A percentile compares a stretch with the other conserved stretches of the same genome.
Conservation (phyloP, 1,284 basidiomycete genomes). For the Psilocybe mexicana region DNA sequence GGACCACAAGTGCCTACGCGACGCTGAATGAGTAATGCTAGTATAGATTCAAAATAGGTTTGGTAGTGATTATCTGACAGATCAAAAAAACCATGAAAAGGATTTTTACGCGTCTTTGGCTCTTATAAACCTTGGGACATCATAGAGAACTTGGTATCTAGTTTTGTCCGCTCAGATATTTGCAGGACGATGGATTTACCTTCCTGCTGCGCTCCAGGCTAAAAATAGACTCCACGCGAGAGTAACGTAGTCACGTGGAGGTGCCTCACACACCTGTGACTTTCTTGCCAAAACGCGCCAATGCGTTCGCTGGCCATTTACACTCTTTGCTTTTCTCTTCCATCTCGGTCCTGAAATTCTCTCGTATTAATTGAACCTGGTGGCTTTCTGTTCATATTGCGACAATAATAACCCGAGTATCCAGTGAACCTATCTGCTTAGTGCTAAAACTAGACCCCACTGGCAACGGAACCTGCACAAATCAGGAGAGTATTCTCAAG, state of each 20-base stretch:
- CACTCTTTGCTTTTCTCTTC: conserved; percentile 13
- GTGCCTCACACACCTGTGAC: conserved; percentile 15
- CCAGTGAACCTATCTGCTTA: neutral
- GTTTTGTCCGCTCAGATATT: no score
- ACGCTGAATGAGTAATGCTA: no score
- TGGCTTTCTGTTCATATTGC: neutral
- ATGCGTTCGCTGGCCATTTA: conserved; percentile 5
- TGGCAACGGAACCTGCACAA: neutral
- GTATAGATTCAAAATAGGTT: no score
- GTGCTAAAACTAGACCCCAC: conserved; percentile 4
- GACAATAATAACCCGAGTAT: conserved; percentile 8
- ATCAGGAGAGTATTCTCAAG: conserved; percentile 14
- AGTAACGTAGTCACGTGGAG: conserved; percentile 18
- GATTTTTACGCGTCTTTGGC: no score
- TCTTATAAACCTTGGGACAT: no score
- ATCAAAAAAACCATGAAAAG: no score
- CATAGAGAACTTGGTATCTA: no score
- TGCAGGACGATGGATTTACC: no score
- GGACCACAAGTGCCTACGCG: neutral
- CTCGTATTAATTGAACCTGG: conserved; percentile 6
- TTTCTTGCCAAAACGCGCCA: conserved; percentile 21
- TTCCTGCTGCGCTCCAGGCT: conserved; percentile 1
- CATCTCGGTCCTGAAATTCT: conserved; percentile 12
- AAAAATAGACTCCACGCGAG: conserved; percentile 9
- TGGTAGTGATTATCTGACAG: no score